Conservation (phyloP, 805 yeast species). For the Suhomyces vadensis region DNA sequence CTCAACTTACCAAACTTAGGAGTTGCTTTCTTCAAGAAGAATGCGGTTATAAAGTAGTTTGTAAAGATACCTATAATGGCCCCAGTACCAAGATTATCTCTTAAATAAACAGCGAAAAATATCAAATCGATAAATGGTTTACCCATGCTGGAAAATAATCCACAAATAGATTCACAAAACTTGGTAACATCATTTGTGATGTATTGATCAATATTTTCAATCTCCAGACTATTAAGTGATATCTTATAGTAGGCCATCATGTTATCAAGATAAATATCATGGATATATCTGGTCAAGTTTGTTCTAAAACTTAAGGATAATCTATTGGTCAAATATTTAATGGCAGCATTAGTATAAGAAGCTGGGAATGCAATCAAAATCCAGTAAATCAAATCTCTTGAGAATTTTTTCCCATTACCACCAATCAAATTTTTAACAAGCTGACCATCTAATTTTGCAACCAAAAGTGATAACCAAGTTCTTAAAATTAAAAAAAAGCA, state of each 20-base stretch:
- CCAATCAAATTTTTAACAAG: conserved; percentile 86
- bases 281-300: conserved; percentile 78
- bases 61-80: conserved; percentile 80
- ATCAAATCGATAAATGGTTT: conserved; percentile 87
- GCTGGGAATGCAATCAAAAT: conserved; percentile 90
- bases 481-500: conserved; percentile 73
- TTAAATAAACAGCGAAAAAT: conserved; percentile 77
- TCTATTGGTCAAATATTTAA: conserved; percentile 74
- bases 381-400: conserved; percentile 83
- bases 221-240: conserved; percentile 54
- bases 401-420: conserved; percentile 71
- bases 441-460: conserved; percentile 89
- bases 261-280: conserved; percentile 83
- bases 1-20: conserved; percentile 85
- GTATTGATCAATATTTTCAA: conserved; percentile 79
- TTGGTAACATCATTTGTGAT: conserved; percentile 81
- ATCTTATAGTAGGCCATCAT: conserved; percentile 82
- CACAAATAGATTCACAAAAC: conserved; percentile 78
- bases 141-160: conserved; percentile 84
- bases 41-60: conserved; percentile 80
- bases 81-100: conserved; percentile 84
- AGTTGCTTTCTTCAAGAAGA: conserved; percentile 65
- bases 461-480: conserved; percentile 83
- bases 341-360: conserved; percentile 86
- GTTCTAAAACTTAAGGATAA: conserved; percentile 84